These are phyloP conservation scores for Xylaria bambusicola DNA, from an alignment of 495 filamentous ascomycete species.

Conservation along the genomic window DNA sequence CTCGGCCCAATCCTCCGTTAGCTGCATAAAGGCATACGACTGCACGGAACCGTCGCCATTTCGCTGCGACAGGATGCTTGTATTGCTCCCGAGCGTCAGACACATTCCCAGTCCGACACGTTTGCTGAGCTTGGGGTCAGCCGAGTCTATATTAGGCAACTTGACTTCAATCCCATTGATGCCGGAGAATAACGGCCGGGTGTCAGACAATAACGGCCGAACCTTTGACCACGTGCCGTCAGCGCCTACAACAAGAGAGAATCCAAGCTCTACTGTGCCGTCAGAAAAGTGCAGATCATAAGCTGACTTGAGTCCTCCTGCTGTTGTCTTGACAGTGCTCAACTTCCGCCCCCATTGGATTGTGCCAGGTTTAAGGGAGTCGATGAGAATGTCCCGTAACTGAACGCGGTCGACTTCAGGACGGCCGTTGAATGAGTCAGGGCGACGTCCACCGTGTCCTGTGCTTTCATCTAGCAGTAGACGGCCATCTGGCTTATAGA, in stretches of 20 bases:
- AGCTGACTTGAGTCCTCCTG: neutral
- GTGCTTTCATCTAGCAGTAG: slow-evolving; percentile 3
- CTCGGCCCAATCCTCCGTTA: no score
- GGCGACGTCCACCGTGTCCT: neutral
- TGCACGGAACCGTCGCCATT: no score
- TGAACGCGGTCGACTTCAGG: slow-evolving; percentile 8
- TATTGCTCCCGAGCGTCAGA: no score
- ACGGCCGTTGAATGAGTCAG: neutral
- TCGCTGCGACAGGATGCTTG: no score
- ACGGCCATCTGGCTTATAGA: neutral
- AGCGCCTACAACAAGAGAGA: neutral
- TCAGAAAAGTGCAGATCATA: slow-evolving; percentile 1
- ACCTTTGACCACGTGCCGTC: slow-evolving; percentile 12
- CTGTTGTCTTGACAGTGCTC: slow-evolving; percentile 2
- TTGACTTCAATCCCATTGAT: no score
- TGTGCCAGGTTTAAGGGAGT: neutral
- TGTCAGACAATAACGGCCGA: no score
- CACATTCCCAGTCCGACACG: no score
- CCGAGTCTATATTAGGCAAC: no score
- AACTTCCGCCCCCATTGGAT: slow-evolving; percentile 6
- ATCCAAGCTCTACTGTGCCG: neutral
- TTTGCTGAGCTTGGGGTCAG: no score
- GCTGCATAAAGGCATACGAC: no score
- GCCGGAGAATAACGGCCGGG: no score
- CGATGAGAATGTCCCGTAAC: slow-evolving; percentile 6